Base-by-base conservation (phyloP, 129 eudicot species). In the Flaveria robusta region DNA sequence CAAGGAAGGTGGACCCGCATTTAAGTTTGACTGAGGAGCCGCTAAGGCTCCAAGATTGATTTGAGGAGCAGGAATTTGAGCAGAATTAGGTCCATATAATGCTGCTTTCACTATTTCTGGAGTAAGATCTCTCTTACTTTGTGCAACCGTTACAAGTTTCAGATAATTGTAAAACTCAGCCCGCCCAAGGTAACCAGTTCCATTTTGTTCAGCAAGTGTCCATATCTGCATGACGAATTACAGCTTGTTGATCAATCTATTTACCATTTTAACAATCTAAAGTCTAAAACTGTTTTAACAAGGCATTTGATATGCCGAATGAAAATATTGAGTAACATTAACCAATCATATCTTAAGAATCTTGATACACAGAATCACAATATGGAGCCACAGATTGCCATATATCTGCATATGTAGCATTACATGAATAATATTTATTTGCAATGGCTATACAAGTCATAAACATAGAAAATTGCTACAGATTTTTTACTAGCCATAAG, bases 111-210 rank as follows among this genome's bases (percentile, higher is more conserved):
- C 97, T 4, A 87, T 72, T 2, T 88, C 92, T 47, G 92, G 87
- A 54, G 95, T 91, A 73, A 91, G 83, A 0, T 88, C 92, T 70
- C 86, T 82, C 77, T 87, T 91, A 69, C 86, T 88, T 74, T 91
- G 90, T 43, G 92, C 97, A 74, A 91, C 96, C 3, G 97, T 87
- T 39, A 91, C 96, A 83, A 91, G 97, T 77, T 91, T 91, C 46
- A 91, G 96, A 72, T 87, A 88, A 63, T 87, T 91, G 76, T 83
- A 88, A 83, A 91, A 91, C 76, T 91, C 97, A 9, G 85, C 67
- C 77, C 92, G 88, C 14, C 97, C 92, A 77, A 91, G 96, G 86
- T 74, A 91, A 67, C 96, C 92, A 37, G 80, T 72, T 78, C 75
- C 67, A 62, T 85, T 85, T 74, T 82, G 96, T 78, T 91, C 96